These are phyloP conservation scores for Colletotrichum sp. DNA, from an alignment of 2,329 filamentous ascomycete genomes.

Conservation along the genomic window DNA sequence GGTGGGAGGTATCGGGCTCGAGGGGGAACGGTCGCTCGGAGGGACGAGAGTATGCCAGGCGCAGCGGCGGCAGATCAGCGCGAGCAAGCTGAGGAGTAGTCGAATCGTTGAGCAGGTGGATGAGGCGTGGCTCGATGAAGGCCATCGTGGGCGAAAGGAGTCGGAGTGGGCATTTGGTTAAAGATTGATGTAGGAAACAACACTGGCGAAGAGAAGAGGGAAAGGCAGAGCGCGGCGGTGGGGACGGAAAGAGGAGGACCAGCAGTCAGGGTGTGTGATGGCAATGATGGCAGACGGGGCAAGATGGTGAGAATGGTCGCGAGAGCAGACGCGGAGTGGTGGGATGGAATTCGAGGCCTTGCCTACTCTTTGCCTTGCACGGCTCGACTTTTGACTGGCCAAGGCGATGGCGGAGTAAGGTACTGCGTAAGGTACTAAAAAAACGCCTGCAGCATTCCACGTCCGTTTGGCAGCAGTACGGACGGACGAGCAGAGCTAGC, in stretches of 20 bases:
- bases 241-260: conserved; percentile 7
- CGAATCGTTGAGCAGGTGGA: conserved; percentile 67
- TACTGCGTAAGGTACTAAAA: not conserved
- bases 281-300: not conserved
- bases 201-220: not conserved
- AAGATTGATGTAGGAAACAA: conserved; percentile 11
- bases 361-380: not conserved
- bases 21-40: conserved; percentile 55
- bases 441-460: not conserved
- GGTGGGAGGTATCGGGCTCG: conserved; percentile 52
- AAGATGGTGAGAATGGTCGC: not conserved
- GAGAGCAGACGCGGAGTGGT: not conserved
- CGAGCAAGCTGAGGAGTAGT: conserved; percentile 52
- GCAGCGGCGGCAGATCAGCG: conserved; percentile 59
- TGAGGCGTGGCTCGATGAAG: conserved; percentile 71
- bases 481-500: not conserved
- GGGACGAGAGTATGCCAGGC: conserved; percentile 46
- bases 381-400: not conserved
- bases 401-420: not conserved
- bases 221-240: conserved; percentile 19
- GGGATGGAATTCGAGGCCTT: not conserved
- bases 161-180: conserved; percentile 41
- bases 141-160: conserved; percentile 53
- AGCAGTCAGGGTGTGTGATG: not conserved
- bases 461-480: not conserved